Conservation (phyloP, 345 rosid genomes). For the Combretum micranthum region DNA sequence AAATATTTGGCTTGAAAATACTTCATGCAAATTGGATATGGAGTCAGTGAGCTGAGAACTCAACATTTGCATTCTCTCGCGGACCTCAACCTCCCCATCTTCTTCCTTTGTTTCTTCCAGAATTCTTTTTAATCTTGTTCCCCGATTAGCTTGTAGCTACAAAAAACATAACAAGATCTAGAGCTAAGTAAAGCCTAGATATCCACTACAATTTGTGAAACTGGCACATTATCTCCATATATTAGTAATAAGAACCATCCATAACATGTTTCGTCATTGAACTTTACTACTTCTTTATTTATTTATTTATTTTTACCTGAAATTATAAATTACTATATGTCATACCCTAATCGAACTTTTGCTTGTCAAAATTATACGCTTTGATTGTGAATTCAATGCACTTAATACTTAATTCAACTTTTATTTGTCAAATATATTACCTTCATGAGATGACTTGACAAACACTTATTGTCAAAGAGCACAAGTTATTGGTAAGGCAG, state of each 20-base stretch:
- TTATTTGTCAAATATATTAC: too few species aligned
- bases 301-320: too few species aligned
- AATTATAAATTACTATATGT: too few species aligned
- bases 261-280: not conserved
- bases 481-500: too few species aligned
- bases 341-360: too few species aligned
- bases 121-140: conserved; percentile 69
- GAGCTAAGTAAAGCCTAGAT: not conserved
- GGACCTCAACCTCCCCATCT: conserved; percentile 84
- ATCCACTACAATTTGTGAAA: not conserved
- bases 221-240: too few species aligned
- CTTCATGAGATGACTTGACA: too few species aligned
- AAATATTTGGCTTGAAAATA: conserved; percentile 70
- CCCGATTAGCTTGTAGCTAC: conserved; percentile 72
- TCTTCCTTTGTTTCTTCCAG: conserved; percentile 85
- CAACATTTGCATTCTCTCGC: conserved; percentile 79
- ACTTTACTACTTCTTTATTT: too few species aligned
- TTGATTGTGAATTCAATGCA: conserved; percentile 1
- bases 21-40: conserved; percentile 69
- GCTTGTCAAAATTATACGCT: too few species aligned
- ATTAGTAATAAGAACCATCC: too few species aligned
- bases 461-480: too few species aligned
- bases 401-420: not conserved
- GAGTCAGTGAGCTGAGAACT: conserved; percentile 63
- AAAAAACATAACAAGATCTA: conserved; percentile 5